Evolutionary conservation across 2,329 filamentous ascomycete genomes (phyloP).

Genomic region (Epichloe elymi): DNA sequence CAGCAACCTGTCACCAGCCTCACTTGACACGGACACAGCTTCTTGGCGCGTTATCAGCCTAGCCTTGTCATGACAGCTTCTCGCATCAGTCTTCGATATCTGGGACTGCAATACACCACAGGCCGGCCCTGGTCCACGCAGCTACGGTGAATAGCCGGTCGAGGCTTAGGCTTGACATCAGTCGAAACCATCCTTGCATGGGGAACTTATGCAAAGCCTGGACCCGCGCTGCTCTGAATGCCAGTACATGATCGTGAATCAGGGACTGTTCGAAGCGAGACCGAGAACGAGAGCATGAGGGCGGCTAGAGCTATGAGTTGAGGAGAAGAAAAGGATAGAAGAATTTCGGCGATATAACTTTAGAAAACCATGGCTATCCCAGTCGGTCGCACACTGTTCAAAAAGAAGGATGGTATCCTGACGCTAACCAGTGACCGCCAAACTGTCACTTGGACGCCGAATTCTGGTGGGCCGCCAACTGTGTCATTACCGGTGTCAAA

Average conservation of each 20-base stretch:
- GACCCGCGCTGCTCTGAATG: not conserved
- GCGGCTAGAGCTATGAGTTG: not conserved
- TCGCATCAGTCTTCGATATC: not conserved
- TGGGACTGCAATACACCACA: not conserved
- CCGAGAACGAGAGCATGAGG: not conserved
- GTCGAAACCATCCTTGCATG: not conserved
- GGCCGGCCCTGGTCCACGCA: not conserved
- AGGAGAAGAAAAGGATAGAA: not conserved
- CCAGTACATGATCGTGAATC: not conserved
- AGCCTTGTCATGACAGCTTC: not conserved
- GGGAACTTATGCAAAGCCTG: not conserved
- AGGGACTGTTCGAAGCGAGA: not conserved
- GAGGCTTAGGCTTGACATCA: not conserved
- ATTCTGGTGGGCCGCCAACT: slow-evolving; percentile 46
- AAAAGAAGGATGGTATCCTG: slow-evolving; percentile 88
- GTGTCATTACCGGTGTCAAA: slow-evolving; percentile 59
- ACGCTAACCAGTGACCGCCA: slow-evolving; percentile 60
- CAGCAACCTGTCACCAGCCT: too few relatives aligned
- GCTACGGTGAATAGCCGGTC: not conserved
- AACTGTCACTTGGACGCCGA: slow-evolving; percentile 70
- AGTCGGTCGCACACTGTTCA: slow-evolving; percentile 63
- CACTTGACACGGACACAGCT: too few relatives aligned
- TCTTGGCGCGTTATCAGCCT: not conserved
- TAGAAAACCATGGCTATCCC: slow-evolving; percentile 38
- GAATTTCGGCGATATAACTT: not conserved